Base-by-base conservation (phyloP, 257 asterid genomes). In the Nicotiana undulata region DNA sequence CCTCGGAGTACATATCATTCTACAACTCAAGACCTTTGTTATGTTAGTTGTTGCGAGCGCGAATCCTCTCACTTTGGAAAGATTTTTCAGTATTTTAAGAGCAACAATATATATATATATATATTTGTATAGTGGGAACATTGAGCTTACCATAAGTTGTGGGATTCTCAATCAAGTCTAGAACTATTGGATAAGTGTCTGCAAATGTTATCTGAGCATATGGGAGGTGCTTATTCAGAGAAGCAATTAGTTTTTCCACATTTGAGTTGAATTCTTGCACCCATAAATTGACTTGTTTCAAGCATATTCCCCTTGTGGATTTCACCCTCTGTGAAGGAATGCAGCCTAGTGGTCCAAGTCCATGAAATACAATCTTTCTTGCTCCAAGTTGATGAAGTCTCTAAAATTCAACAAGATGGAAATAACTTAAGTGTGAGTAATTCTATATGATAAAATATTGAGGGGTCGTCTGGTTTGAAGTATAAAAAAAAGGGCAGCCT, bases 331-430 rank as follows among this genome's bases (percentile, higher is more conserved):
- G 97, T 3, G 98, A 92, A 0, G 98, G 98, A 75, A 93, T 93
- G 91, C 97, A 93, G 6, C 98, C 98, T 0, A 93, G 84, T 0
- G 98, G 98, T 3, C 94, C 89, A 12, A 93, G 85, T 78, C 98
- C 94, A 4, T 93, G 94, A 70, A 89, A 92, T 28, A 93, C 83
- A 80, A 93, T 87, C 87, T 90, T 90, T 82, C 97, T 85, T 52
- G 98, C 98, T 8, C 98, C 98, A 17, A 89, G 82, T 80, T 87
- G 85, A 86, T 93, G 53, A 31, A 93, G 93, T 24, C 89, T 92
- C 97, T 90, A 68, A 40, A 72, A 11, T 52, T 26, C 37, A 49
- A 22, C 8, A 37, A 80, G 7, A n/a, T 12, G 2, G 9, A 16
- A 29, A 6, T 3, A 11, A 29, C 2, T 60, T 17, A 72, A 15